phyloP scores from a whole-genome alignment of 768 basidiomycete genomes.

The Russula emetica region DNA sequence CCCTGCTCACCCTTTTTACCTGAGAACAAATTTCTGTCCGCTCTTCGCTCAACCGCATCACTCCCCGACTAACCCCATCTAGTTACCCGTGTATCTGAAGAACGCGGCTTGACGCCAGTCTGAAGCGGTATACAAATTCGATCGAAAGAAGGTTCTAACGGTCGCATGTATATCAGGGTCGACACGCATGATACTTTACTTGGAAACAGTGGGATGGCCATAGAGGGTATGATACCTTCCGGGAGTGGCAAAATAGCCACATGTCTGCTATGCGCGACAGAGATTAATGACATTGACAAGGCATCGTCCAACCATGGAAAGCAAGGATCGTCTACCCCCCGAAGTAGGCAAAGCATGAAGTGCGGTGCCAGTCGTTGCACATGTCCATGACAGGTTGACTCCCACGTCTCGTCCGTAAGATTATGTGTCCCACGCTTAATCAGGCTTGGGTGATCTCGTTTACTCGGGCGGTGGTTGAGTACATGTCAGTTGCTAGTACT shows the following conservation, averaged over 20 bases:
- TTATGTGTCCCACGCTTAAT: conserved; percentile 9
- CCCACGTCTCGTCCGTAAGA: not conserved
- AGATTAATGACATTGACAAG: not conserved
- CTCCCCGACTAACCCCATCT: not conserved
- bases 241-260: not conserved
- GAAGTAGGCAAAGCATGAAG: not conserved
- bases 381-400: not conserved
- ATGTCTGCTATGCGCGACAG: not conserved
- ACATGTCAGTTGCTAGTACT: not conserved
- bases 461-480: not conserved
- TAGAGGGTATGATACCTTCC: not conserved
- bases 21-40: not conserved
- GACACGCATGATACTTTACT: not conserved
- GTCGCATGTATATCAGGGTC: not conserved
- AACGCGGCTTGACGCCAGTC: not conserved
- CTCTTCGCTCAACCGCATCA: not conserved
- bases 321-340: conserved; percentile 2
- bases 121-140: not conserved
- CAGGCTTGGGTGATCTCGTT: not conserved
- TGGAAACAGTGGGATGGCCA: not conserved
- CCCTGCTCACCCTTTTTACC: not conserved
- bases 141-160: no score
- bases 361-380: not conserved
- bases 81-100: not conserved
- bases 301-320: not conserved